A percentile compares a stretch with the other conserved stretches of the same genome.
These are phyloP conservation scores for Neopestalotiopsis clavispora DNA, from an alignment of 2,329 filamentous ascomycete genomes.

Conservation along the genomic window DNA sequence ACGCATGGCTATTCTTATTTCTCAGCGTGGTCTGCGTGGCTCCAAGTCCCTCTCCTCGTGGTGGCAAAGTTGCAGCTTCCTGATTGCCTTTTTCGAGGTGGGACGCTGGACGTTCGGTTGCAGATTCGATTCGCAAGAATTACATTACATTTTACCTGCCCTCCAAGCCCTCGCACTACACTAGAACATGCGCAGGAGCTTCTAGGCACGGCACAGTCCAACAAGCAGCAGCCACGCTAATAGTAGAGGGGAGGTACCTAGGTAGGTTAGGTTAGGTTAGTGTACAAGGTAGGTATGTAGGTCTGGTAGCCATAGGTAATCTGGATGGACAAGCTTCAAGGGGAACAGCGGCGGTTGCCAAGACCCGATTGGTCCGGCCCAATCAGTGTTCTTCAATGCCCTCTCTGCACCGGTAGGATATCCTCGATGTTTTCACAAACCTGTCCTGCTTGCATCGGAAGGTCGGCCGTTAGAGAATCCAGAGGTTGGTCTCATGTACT, in stretches of 20 bases:
- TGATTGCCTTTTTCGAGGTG: neutral
- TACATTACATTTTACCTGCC: too few species aligned
- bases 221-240: neutral
- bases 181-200: neutral
- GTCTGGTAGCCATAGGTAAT: neutral
- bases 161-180: too few species aligned
- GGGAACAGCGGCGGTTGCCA: neutral
- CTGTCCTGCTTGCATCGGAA: too few species aligned
- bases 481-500: neutral
- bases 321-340: neutral
- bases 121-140: neutral
- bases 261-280: neutral
- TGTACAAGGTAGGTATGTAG: too few species aligned
- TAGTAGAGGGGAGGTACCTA: neutral
- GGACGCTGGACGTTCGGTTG: neutral
- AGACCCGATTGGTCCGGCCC: conserved; percentile 1
- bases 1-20: neutral
- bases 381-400: neutral
- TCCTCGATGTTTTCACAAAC: too few species aligned
- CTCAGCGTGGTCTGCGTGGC: too few species aligned
- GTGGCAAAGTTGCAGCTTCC: neutral
- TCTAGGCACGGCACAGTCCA: neutral
- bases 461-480: too few species aligned
- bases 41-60: neutral
- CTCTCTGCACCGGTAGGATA: too few species aligned